Base-by-base conservation (phyloP, 2,329 filamentous ascomycete genomes). In the Cordyceps cicadae region DNA sequence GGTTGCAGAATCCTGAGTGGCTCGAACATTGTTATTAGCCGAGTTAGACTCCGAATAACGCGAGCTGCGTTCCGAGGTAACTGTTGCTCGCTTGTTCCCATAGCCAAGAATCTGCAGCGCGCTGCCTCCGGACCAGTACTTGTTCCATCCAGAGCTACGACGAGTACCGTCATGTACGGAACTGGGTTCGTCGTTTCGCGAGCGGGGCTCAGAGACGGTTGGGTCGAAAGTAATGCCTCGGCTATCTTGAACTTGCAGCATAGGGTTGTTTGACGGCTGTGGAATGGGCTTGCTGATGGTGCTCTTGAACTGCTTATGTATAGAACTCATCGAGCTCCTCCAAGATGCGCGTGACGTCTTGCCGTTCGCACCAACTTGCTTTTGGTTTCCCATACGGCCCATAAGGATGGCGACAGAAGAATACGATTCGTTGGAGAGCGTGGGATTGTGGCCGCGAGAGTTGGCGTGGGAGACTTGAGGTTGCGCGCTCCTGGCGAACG, bases 81-180 rank as follows among this genome's bases (percentile, higher is more conserved):
- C 75, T 0, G 83, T 87, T 39, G 75, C 73, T 64, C 80, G 72
- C 68, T 79, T 76, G 41, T 75, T 69, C 15, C 82, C 83, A 57
- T 86, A 82, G 15, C 84, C 85, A 8, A 89, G 76, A 26, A 87
- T 81, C 67, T 87, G 87, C 60, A 87, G 74, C 8, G 86, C 82
- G 65, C 87, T 88, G 58, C 87, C 88, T 55, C 87, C 87, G 15
- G 87, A 89, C 82, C 88, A 91, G 73, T 90, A 91, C 58, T 84
- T 78, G 71, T 89, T 90, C 88, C 88, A 91, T 53, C 87, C 87
- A 3, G 87, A 90, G 66, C 86, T 89, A 68, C 84, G 79, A 60
- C 85, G 79, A 21, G 77, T 74, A 50, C 73, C 74, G 54, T 76
- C 79, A 54, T 79, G 73, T 64, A 63, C 67, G 58, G 69, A 73